Base-by-base conservation (phyloP, 2,329 filamentous ascomycete species). In the Kalaharituber pfeilii region DNA sequence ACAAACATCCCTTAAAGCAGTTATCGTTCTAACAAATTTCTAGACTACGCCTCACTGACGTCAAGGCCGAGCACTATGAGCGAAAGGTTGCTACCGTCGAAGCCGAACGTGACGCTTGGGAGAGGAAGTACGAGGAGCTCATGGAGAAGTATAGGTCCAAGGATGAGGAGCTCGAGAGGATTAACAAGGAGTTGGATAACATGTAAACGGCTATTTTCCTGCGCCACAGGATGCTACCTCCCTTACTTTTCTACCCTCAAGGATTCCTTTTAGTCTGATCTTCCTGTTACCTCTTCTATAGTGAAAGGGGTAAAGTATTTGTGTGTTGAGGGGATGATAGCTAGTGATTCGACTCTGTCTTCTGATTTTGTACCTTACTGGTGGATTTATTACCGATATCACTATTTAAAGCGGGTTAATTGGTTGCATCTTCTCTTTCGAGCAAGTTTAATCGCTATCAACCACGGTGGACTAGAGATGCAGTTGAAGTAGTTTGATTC, bases 31-130 rank as follows among this genome's bases (percentile, higher is more conserved):
- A 47, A 50, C 13, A 15, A 28, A 51, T 51, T 53, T 42, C 62
- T 65, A 98, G 91, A 75, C 86, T 96, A 68, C 88, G 91, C 70
- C 88, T 94, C 75, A 95, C 91, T 73, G 91, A 98, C 70, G 87
- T 96, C 74, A 96, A 96, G 78, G 88, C 89, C 67, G 91, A 89
- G 66, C 89, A 98, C 76, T 96, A 89, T 73, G 91, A 98, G 76
- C 91, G 91, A 73, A 96, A 96, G 78, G 91, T 96, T 65, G 86
- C 95, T 72, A 89, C 91, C 66, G 81, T 95, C 67, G 91, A 98
- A 75, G 76, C 79, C 67, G 80, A 88, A 69, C 84, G 86, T 66
- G 87, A 95, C 72, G 80, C 88, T 71, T 95, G 88, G 88, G 91
- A 96, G 76, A 69, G 77, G 71, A 96, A 98, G 77, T 96, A 93